Evolutionary conservation across 148 eudicot genomes (phyloP).

Genomic region (Nepenthes mirabilis): DNA sequence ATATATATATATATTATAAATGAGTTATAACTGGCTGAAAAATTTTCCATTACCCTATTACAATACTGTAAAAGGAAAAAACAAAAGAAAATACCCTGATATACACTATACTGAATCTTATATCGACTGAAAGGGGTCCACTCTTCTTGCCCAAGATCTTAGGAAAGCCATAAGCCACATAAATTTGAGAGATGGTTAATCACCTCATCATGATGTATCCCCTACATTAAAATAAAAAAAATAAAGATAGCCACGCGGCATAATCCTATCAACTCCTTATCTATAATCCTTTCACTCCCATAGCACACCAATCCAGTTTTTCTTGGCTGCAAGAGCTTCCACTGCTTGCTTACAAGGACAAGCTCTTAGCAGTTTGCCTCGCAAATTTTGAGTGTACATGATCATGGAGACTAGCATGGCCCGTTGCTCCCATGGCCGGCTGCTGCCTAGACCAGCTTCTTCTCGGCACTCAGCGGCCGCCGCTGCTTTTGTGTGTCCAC

Average conservation of each 20-base stretch:
- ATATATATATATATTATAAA: too few species aligned
- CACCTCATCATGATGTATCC: background rate
- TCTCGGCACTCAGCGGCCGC: slow-evolving; percentile 32
- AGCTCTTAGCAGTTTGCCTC: background rate
- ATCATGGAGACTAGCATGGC: slow-evolving; percentile 66
- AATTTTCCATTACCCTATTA: too few species aligned
- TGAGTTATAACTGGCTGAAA: too few species aligned
- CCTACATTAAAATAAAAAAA: background rate
- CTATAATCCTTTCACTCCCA: slow-evolving; percentile 17
- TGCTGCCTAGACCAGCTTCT: slow-evolving; percentile 42
- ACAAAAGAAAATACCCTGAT: too few species aligned
- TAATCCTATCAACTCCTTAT: slow-evolving; percentile 45
- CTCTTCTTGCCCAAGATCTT: background rate
- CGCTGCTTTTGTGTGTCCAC: slow-evolving; percentile 23
- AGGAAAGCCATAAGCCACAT: background rate
- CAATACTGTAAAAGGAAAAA: too few species aligned
- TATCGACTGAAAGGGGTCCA: too few species aligned
- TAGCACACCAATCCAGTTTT: background rate
- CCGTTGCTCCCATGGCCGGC: slow-evolving; percentile 47
- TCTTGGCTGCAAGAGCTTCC: background rate
- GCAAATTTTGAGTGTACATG: background rate
- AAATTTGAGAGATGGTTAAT: background rate
- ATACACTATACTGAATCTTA: too few species aligned
- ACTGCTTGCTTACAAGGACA: background rate
- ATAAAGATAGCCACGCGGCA: slow-evolving; percentile 50